Conservation (phyloP, 108 stramenopile genomes). For the Nitzschia inconspicua region DNA sequence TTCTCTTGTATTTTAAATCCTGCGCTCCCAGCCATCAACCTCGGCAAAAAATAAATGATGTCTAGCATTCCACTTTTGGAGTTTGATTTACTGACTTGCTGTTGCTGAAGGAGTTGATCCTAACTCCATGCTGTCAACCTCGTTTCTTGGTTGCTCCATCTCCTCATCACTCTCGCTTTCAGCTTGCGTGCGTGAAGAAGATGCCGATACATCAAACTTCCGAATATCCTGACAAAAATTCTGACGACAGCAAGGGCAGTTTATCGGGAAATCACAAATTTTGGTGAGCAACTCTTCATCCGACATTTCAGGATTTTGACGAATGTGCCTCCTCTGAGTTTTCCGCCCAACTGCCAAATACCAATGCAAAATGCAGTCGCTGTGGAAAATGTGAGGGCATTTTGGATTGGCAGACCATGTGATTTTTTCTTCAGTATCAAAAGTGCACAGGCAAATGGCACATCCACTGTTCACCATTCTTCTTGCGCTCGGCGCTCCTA, state of each 20-base stretch:
- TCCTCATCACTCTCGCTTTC: too few species aligned
- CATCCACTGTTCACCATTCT: conserved; percentile 57
- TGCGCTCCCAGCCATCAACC: too few species aligned
- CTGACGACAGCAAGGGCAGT: conserved; percentile 67
- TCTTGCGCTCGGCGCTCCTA: not conserved
- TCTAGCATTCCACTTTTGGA: too few species aligned
- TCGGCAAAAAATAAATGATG: too few species aligned
- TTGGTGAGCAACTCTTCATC: conserved; percentile 30
- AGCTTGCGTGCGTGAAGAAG: too few species aligned
- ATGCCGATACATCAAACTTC: too few species aligned
- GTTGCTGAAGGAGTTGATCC: too few species aligned
- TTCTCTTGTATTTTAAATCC: too few species aligned
- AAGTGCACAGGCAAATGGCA: conserved; percentile 52
- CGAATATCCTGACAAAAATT: conserved; percentile 31
- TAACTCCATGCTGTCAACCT: too few species aligned
- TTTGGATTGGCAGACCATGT: conserved; percentile 54
- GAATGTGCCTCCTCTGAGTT: conserved; percentile 13
- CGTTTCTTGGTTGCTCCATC: too few species aligned
- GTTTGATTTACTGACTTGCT: too few species aligned
- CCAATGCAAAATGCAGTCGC: conserved; percentile 64
- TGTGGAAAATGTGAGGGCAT: conserved; percentile 66
- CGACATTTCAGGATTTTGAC: conserved; percentile 19
- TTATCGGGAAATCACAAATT: conserved; percentile 35
- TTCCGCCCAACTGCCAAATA: conserved; percentile 48
- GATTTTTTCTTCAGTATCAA: conserved; percentile 38